These are phyloP conservation scores for Microbotryum scabiosae DNA, from an alignment of 1,284 basidiomycete genomes.

Conservation along the genomic window DNA sequence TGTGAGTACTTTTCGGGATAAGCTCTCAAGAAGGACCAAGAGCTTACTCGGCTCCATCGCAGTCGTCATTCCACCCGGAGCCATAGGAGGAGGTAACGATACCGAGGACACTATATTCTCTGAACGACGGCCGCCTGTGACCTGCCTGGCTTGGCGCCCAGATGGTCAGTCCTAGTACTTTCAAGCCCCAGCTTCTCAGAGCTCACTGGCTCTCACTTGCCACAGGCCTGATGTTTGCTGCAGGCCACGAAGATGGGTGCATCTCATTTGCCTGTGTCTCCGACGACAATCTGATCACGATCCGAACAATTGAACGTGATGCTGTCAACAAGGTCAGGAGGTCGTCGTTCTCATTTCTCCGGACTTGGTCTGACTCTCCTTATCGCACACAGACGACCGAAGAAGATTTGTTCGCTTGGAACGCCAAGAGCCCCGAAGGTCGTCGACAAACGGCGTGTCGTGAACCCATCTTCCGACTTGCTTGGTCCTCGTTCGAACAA, in stretches of 20 bases:
- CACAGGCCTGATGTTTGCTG: slow-evolving; percentile 45
- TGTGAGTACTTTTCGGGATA: not conserved
- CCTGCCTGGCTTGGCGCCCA: slow-evolving; percentile 58
- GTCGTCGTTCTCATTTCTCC: no score
- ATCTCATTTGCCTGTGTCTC: slow-evolving; percentile 78
- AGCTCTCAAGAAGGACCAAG: not conserved
- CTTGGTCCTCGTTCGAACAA: slow-evolving; percentile 69
- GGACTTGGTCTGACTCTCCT: slow-evolving; percentile 35
- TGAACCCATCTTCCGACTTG: slow-evolving; percentile 81
- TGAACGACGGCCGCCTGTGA: slow-evolving; percentile 63
- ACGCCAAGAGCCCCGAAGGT: slow-evolving; percentile 23
- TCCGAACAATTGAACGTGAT: slow-evolving; percentile 56
- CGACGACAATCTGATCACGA: slow-evolving; percentile 70
- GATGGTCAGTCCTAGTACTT: slow-evolving; percentile 40
- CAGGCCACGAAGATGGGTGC: slow-evolving; percentile 75
- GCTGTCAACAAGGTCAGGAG: slow-evolving; percentile 45
- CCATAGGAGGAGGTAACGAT: slow-evolving; percentile 67
- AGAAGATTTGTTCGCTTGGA: slow-evolving; percentile 26
- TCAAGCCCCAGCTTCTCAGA: not conserved
- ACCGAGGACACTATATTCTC: slow-evolving; percentile 51
- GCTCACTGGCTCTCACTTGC: slow-evolving; percentile 27
- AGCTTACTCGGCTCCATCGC: slow-evolving; percentile 47
- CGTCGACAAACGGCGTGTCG: slow-evolving; percentile 36
- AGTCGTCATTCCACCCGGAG: slow-evolving; percentile 57
- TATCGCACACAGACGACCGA: slow-evolving; percentile 18